Base-by-base conservation (phyloP, 2,329 filamentous ascomycete species). In the Cordyceps cicadae region DNA sequence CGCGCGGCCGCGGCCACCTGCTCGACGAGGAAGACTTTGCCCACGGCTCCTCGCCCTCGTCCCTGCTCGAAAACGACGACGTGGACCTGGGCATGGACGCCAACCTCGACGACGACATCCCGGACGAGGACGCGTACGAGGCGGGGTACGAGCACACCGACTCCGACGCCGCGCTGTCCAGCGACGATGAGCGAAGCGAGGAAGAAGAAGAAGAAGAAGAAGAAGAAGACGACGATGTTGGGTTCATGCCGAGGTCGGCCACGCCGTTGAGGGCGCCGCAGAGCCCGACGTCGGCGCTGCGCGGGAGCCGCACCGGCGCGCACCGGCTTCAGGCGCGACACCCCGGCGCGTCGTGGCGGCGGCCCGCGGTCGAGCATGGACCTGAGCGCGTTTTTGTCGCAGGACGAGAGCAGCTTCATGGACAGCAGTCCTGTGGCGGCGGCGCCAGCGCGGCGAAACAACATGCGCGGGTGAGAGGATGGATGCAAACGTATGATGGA, bases 131-230 rank as follows among this genome's bases (percentile, higher is more conserved):
- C 67, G 77, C 76, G 9, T 53, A 53, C 51, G 51, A 53, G 67
- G 83, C 79, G 29, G 82, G 83, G 66, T 91, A 90, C 75, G 88
- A 92, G 75, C 88, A 91, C 70, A 91, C 88, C 9, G 88, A 91
- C 72, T 88, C 87, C 2, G 88, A 90, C 65, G 87, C 79, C 9
- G 85, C 86, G 56, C 66, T 85, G 56, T 80, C 74, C 62, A 83
- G 78, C 68, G 64, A 62, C 4, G 65, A 64, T 19, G 24, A 54
- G 19, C 51, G 19, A 63, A 66, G 5, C 4, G 52, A 60, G 4
- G 67, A 67, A 2, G 66, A 62, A 19, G 69, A 70, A 11, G 52
- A 60, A 1, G 67, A 67, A 2, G 66, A 62, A 19, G 69, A 70
- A 11, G 52, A 60, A 1, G 67, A 67, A 2, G 66, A 62, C 17